phyloP scores from a whole-genome alignment of 208 protist species.

The Leishmania turanica region DNA sequence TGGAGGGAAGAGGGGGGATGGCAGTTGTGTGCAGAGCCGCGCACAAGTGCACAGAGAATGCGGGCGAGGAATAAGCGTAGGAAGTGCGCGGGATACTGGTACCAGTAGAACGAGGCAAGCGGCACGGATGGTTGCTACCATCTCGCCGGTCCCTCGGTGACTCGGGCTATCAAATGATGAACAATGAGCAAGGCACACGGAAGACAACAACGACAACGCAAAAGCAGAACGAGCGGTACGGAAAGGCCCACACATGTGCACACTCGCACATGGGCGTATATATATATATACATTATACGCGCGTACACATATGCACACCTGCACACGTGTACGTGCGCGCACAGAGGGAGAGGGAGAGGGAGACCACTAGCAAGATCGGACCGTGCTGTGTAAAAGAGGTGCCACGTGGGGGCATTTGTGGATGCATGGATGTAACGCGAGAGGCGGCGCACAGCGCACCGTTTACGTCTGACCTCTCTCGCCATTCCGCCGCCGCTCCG shows the following conservation, averaged over 20 bases:
- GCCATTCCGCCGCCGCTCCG: not conserved
- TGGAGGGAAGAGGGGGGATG: not conserved
- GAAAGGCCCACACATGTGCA: not conserved
- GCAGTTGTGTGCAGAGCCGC: not conserved
- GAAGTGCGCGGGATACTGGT: not conserved
- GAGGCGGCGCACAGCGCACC: not conserved
- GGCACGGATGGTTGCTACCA: not conserved
- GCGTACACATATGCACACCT: not conserved
- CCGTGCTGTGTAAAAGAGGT: not conserved
- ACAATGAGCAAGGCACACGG: not conserved
- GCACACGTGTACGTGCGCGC: not conserved
- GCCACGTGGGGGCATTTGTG: not conserved
- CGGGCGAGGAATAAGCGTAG: not conserved
- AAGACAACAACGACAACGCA: not conserved
- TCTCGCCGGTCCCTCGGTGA: not conserved
- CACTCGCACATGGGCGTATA: no score
- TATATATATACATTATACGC: no score
- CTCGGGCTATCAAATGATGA: not conserved
- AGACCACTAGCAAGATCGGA: not conserved
- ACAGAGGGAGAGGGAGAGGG: not conserved
- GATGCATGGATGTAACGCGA: not conserved
- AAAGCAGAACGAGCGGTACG: not conserved
- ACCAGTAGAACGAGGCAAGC: not conserved
- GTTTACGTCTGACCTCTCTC: not conserved
- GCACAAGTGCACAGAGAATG: not conserved